Percentiles rank a stretch among this genome's conserved stretches.
These are phyloP conservation scores for Petunia axillaris DNA, from an alignment of 257 asterid genomes.

Conservation along the genomic window DNA sequence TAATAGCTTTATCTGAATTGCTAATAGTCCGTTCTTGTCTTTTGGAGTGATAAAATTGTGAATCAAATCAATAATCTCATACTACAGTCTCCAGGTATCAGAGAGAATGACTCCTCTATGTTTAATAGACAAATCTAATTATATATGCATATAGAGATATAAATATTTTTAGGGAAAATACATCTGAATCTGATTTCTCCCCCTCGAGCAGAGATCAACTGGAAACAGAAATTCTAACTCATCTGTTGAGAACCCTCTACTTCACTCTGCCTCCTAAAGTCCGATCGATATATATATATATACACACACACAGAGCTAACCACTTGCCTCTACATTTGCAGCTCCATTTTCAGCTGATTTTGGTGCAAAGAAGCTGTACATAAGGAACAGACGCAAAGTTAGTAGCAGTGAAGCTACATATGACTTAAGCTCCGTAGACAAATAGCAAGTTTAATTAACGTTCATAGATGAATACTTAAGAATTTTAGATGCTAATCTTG, in stretches of 20 bases:
- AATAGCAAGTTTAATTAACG: no score
- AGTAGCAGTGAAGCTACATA: no score
- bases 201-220: constrained; percentile 23
- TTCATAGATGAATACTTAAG: no score
- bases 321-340: constrained; percentile 44
- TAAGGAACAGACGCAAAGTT: neutral
- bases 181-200: constrained; percentile 25
- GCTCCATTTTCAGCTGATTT: constrained; percentile 65
- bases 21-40: neutral
- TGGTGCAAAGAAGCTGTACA: constrained; percentile 55
- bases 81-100: constrained; percentile 15
- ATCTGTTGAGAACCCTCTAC: constrained; percentile 35
- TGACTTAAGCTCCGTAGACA: no score
- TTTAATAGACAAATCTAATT: constrained; percentile 25
- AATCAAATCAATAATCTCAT: constrained; percentile 37
- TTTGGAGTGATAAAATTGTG: constrained; percentile 5
- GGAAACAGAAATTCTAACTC: constrained; percentile 34
- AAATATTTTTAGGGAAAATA: constrained; percentile 31
- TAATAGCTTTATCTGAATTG: neutral
- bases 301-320: constrained; percentile 34
- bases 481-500: no score
- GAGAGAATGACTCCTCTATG: constrained; percentile 35
- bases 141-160: neutral
- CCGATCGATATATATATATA: constrained; percentile 59
- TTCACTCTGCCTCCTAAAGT: constrained; percentile 42